Base-by-base conservation (phyloP, 768 basidiomycete species). In the Dioszegia aurantiaca region DNA sequence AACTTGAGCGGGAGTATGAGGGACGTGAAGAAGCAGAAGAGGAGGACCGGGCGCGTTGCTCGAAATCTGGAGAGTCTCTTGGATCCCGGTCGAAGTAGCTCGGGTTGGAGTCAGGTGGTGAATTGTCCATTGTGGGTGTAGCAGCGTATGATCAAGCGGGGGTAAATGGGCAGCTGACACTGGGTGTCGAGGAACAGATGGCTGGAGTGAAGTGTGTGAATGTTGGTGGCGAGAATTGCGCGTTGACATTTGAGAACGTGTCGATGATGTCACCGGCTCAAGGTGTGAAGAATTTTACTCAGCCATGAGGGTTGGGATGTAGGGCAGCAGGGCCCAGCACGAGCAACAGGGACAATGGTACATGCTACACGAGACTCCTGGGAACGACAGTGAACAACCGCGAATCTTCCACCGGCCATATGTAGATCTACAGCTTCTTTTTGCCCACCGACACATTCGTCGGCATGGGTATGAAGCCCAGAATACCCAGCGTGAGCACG, bases 401-500 rank as follows among this genome's bases (percentile, higher is more conserved):
- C n/a, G n/a, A n/a, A n/a, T n/a, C n/a, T n/a, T n/a, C n/a, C n/a
- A 45, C 44, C 23, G 44, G 44, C 23, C 26, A 45, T 45, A 19
- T 24, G 9, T 45, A 45, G 12, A n/a, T 28, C 40, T 56, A 65
- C 16, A 12, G 26, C 30, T 36, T 54, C 63, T 71, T 71, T 44
- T 59, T 61, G 26, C 70, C 40, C 17, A 72, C 58, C 2, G 69
- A 60, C 2, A 62, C 62, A 37, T 60, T 60, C 1, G 49, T 19
- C 2, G 74, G 74, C 2, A 64, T 56, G 14, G 70, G 74, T 27
- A 75, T 75, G 28, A 75, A 59, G 0, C 74, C 74, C 12, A 75
- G 53, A 10, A 68, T 24, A 3, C 74, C 74, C 14, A 75, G 58
- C 0, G 72, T 75, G 6, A 73, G 58, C 24, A 61, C 60, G 57